Base-by-base conservation (phyloP, 2,329 filamentous ascomycete genomes). In the Periconia sp. region DNA sequence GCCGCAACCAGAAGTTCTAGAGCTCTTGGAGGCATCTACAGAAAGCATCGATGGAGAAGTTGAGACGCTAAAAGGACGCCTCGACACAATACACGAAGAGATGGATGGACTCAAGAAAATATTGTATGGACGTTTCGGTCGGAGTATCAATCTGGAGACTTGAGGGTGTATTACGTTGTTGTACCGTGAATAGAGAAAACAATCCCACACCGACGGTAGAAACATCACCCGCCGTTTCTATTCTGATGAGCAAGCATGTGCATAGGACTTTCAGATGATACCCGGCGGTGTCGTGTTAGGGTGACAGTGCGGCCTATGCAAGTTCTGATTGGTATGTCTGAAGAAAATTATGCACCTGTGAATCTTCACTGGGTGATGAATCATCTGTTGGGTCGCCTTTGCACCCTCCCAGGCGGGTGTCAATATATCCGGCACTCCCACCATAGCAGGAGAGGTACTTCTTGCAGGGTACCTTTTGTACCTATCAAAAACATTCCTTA, bases 111-210 rank as follows among this genome's bases (percentile, higher is more conserved):
- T 99, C 60, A 99, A 99, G 81, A 89, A 96, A 54, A 86, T 90
- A 57, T 79, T 99, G 57, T 99, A 99, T 76, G 92, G 92, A 33
- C 86, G 95, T 57, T 99, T 99, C 76, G 94, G 94, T 52, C 86
- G 90, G 74, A 96, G 92, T 74, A 99, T 99, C 81, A 99, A 99
- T 76, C 81, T 97, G 61, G 94, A 99, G 77, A 91, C 89, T 63
- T 94, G 59, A 53, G 42, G 18, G 11, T 44, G 42, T 44, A 8
- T 27, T 27, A 27, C 23, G 23, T 27, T 3, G 3, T 27, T 27
- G 23, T 27, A 27, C 23, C 23, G 13, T 37, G 11, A 37, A 37
- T n/a, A 6, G 15, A 11, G 5, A 11, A 11, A 14, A n/a, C 5
- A 5, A 5, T 11, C 13, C 15, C 6, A 14, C 10, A 3, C 33